A percentile compares a stretch with the other conserved stretches of the same genome.
phyloP scores from a whole-genome alignment of 1,139 yeast species.

The Lodderomyces elongisporus region DNA sequence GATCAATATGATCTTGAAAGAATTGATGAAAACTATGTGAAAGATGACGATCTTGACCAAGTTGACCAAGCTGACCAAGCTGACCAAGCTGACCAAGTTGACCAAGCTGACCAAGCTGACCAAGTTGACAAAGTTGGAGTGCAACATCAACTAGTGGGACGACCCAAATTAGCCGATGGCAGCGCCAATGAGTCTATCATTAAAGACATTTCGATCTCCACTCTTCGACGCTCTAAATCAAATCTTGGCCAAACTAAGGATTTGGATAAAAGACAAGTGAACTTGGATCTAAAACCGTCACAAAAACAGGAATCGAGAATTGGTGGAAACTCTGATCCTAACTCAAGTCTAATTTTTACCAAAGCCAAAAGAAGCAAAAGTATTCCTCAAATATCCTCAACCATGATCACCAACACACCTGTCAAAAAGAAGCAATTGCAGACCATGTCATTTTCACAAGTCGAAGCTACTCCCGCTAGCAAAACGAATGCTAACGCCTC shows the following conservation, averaged over 20 bases:
- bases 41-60: neutral
- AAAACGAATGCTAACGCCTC: conserved; percentile 1
- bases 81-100: too few relatives aligned
- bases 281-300: conserved; percentile 19
- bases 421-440: neutral
- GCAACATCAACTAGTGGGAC: too few relatives aligned
- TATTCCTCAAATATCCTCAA: neutral
- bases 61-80: too few relatives aligned
- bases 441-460: conserved; percentile 19
- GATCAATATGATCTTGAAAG: neutral
- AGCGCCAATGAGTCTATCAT: neutral
- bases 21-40: neutral
- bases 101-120: too few relatives aligned
- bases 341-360: conserved; percentile 23
- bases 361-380: conserved; percentile 21
- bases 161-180: neutral
- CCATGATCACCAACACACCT: conserved; percentile 4
- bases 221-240: conserved; percentile 39
- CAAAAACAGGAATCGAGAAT: conserved; percentile 2
- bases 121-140: too few relatives aligned
- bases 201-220: conserved; percentile 21
- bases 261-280: conserved; percentile 45
- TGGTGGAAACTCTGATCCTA: neutral
- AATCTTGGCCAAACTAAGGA: conserved; percentile 35
- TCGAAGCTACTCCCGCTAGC: conserved; percentile 23